Evolutionary conservation across 345 rosid genomes (phyloP).

Genomic region (Acer saccharum): DNA sequence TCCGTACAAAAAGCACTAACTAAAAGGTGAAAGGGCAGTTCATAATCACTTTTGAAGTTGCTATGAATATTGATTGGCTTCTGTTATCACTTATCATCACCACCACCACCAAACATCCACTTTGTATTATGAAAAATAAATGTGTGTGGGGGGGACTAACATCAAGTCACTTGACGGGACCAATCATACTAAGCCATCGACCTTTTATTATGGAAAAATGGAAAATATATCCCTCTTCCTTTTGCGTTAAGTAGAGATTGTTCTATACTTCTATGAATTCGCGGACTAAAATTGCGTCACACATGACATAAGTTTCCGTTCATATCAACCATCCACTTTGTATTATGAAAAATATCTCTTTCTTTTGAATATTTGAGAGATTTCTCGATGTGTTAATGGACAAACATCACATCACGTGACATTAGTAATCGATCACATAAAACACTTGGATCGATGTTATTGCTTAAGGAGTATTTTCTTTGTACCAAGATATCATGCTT

Average conservation of each 20-base stretch:
- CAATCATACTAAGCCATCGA: too few species aligned
- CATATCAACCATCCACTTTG: too few species aligned
- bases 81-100: neutral
- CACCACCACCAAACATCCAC: neutral
- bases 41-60: neutral
- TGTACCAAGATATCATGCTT: too few species aligned
- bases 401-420: neutral
- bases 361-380: neutral
- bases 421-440: neutral
- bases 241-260: too few species aligned
- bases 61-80: neutral
- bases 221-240: neutral
- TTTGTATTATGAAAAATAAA: neutral
- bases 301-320: too few species aligned
- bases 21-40: neutral
- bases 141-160: too few species aligned
- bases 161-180: too few species aligned
- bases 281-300: too few species aligned
- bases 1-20: neutral
- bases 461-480: too few species aligned
- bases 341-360: neutral
- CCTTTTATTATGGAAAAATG: too few species aligned
- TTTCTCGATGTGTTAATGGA: too few species aligned
- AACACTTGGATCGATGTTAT: neutral
- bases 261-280: too few species aligned